A percentile compares a stretch with the other conserved stretches of the same genome.
These are phyloP conservation scores for Didymella lethalis DNA, from an alignment of 2,329 filamentous ascomycete genomes.

Conservation along the genomic window DNA sequence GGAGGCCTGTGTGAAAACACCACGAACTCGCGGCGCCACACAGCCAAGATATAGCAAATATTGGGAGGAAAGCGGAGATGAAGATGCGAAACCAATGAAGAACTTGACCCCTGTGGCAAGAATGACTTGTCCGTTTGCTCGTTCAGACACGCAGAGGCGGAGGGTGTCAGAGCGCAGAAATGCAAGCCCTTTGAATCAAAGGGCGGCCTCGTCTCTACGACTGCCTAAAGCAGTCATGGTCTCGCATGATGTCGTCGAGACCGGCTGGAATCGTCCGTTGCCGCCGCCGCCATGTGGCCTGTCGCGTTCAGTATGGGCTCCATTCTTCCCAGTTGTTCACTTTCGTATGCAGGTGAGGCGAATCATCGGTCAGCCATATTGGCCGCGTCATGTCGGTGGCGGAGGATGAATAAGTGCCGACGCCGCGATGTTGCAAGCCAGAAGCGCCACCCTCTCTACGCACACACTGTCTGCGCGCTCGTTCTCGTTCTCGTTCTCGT, in stretches of 20 bases:
- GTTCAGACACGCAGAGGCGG: neutral
- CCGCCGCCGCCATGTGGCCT: neutral
- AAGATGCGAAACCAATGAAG: neutral
- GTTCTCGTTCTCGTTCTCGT: neutral
- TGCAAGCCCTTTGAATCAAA: slow-evolving; percentile 7
- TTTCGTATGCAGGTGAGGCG: neutral
- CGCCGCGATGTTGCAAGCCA: neutral
- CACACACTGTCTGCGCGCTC: neutral
- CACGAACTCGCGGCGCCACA: neutral
- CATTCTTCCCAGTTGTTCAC: neutral
- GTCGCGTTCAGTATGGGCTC: slow-evolving; percentile 6
- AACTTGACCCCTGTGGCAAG: neutral
- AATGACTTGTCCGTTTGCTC: slow-evolving; percentile 1
- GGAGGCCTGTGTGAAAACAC: neutral
- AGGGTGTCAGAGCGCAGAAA: neutral
- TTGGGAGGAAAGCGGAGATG: neutral
- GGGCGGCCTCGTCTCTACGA: slow-evolving; percentile 8
- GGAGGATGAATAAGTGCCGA: slow-evolving; percentile 11
- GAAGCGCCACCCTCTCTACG: neutral
- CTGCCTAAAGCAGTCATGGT: slow-evolving; percentile 10
- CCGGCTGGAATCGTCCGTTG: slow-evolving; percentile 4
- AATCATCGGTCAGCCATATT: slow-evolving; percentile 1
- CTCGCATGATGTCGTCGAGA: neutral
- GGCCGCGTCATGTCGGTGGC: slow-evolving; percentile 6
- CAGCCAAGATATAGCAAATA: neutral